Percentiles rank a stretch among this genome's conserved stretches.
Conservation (phyloP, 169 alveolate genomes). For the Plasmodium vivax region DNA sequence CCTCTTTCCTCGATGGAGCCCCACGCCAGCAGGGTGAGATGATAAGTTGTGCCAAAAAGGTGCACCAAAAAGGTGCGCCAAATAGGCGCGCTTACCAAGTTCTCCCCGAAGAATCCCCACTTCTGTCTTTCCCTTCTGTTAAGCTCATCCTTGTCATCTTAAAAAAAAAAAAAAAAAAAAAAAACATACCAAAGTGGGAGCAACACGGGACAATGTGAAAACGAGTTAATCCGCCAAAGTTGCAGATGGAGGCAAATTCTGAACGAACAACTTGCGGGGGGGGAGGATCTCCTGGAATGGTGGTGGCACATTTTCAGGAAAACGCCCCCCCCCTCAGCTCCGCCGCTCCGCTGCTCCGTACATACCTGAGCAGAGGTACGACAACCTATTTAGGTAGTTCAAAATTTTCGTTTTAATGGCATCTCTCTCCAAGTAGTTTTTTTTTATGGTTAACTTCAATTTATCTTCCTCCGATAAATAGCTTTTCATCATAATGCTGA, state of each 20-base stretch:
- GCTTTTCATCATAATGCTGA: constrained; percentile 24
- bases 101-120: not conserved
- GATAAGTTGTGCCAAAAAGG: not conserved
- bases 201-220: not conserved
- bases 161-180: constrained; percentile 2
- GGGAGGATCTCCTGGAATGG: not conserved
- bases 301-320: not conserved
- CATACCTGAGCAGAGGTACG: constrained; percentile 47
- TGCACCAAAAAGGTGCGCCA: not conserved
- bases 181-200: not conserved
- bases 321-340: not conserved
- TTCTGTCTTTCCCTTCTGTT: constrained; percentile 2
- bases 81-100: not conserved
- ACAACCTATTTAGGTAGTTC: constrained; percentile 51
- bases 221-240: not conserved
- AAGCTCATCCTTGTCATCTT: not conserved
- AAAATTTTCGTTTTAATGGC: constrained; percentile 55
- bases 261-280: not conserved
- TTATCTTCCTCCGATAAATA: constrained; percentile 52
- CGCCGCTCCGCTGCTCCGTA: not conserved
- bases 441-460: constrained; percentile 50
- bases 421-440: constrained; percentile 48
- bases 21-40: not conserved
- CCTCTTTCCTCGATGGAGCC: not conserved
- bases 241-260: not conserved